Evolutionary conservation across 192 early-diverging fungal genomes (phyloP), one percentile per base, ranked within the genome.

Genomic region (Coemansia reversa): DNA sequence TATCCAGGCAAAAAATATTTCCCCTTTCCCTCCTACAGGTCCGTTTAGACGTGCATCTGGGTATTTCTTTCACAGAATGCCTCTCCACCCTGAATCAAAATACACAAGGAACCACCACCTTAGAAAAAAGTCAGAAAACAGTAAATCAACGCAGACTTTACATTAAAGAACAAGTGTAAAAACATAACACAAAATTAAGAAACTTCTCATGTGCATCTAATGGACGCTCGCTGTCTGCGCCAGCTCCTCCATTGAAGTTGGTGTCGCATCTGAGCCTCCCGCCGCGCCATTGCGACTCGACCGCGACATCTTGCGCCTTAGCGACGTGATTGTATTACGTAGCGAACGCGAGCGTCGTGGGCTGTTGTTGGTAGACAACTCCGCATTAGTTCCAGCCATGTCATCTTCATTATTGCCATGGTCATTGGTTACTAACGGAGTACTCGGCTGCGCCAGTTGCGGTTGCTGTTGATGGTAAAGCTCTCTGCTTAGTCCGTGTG

Each of bases 261-360:
- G 66, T 19, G 75, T 66, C 8, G 62, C 67, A 42, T 47, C 51
- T 16, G 51, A 30, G 39, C 54, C 63, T 19, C 58, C 66, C 12
- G 29, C 60, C 0, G 56, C 55, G 5, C 68, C 65, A 25, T 57
- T 70, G 25, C 70, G 62, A 39, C 77, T 80, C 8, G 77, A 80
- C 23, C 56, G 64, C 4, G 77, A 80, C 49, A 80, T 65, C 47
- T 60, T 69, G 61, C 77, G 77, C 11, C 72, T 53, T 9, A 80
- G 69, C 45, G 77, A 80, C 16, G 77, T 80, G 33, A 80, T 80
- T 0, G 77, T 80, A 62, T 80, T 80, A 7, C 72, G 59, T 55
- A 80, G 55, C 12, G 77, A 80, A 20, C 77, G 65, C 22, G 77
- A 80, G 18, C 77, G 67, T 20, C 77, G 30, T 11, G 77, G 77